Evolutionary conservation across 2,329 filamentous ascomycete species (phyloP), one percentile per base, ranked within the genome.

Genomic region (Epichloe elymi): DNA sequence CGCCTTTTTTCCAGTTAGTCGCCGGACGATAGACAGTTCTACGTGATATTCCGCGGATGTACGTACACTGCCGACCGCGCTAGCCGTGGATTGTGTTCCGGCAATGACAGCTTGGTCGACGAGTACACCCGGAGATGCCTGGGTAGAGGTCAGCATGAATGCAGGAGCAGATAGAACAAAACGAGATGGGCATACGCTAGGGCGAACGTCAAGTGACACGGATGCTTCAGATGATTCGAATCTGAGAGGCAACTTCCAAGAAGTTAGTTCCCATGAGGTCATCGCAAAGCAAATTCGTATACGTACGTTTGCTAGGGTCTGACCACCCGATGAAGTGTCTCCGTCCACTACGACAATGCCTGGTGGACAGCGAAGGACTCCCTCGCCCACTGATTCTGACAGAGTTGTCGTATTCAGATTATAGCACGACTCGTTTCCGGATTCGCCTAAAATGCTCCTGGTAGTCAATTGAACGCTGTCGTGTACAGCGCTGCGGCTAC

Each of bases 221-320:
- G 55, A 55, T 47, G 40, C 48, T 37, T 23, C 53, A 49, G 48
- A 49, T 36, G 43, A 44, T 46, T 54, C 38, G 38, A 38, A 37
- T 44, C 51, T 52, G 48, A 48, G 47, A 50, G 54, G 40, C 51
- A 42, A 50, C 59, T 60, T 59, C 47, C 45, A 45, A 51, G 43
- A 55, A 51, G 53, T 60, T 40, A 60, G 58, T 56, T 42, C 37
- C 48, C 20, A 44, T 36, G 30, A n/a, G 14, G 26, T 20, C 26
- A 41, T 0, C 11, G 35, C 20, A 10, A 17, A 7, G 43, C 8
- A 10, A 14, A 37, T 17, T 14, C 10, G 20, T 36, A 39, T 38
- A 55, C 57, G 48, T 57, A 60, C 58, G 49, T 54, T 51, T 49
- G 51, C 39, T 46, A 45, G 51, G 14, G 11, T 12, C 30, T 48